Evolutionary conservation across 2,329 filamentous ascomycete species (phyloP), one percentile per base, ranked within the genome.

Genomic region (Chrysoporthe austroafricana): DNA sequence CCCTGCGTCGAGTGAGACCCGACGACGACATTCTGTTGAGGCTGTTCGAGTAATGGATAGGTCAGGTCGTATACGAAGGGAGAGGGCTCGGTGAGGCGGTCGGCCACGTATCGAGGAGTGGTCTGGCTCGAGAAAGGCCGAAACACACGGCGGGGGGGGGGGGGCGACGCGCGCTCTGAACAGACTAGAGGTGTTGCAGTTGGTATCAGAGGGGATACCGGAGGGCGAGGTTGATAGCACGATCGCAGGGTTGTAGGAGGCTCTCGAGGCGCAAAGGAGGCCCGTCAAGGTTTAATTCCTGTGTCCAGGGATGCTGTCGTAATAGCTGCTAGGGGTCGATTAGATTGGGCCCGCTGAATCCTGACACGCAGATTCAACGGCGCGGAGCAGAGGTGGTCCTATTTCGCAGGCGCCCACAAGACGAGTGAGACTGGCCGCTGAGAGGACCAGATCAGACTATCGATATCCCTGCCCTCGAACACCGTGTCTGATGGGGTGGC

Each of bases 1-100:
- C 85, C 84, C 91, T 85, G 86, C 86, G 86, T 78, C 87, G 80
- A 70, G 87, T 89, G 77, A 89, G 80, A 73, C 86, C 86, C 70
- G 85, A 87, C 73, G 72, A 75, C 66, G 74, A 72, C 73, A 73
- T 75, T 56, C 56, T 70, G 66, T 63, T 62, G 52, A 59, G n/a
- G 39, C 6, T 13, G 42, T 16, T 32, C 18, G 42, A 7, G 36
- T 26, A 54, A 43, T 46, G 57, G 44, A 5, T 62, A 36, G 52
- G 43, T 34, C 21, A 43, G 34, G 42, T 34, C 39, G 50, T 52
- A 43, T 39, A 44, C 57, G 32, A 48, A 59, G 62, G 63, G 50
- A 42, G 21, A 16, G 54, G 26, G 61, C 32, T 18, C 46, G 44
- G 64, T 26, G 42, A 36, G 62, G 32, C 21, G 21, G n/a, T 56